phyloP scores from a whole-genome alignment of 2,329 filamentous ascomycete species.

The Calonectria montana region DNA sequence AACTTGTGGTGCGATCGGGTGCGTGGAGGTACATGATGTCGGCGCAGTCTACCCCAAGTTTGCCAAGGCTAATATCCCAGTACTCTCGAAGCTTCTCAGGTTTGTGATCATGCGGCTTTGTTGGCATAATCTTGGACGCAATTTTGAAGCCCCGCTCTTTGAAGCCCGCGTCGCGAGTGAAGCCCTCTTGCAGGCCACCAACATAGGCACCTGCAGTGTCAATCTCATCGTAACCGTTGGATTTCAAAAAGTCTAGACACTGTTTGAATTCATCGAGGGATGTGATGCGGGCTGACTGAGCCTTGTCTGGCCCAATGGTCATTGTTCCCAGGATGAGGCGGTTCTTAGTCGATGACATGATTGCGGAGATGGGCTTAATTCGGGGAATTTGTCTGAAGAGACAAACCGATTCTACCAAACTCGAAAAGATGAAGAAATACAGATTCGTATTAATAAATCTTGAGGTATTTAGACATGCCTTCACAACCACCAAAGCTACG shows the following conservation, averaged over 20 bases:
- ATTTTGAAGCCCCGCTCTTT: slow-evolving; percentile 76
- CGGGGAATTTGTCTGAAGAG: background rate
- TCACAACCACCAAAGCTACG: background rate
- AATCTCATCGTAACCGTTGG: slow-evolving; percentile 67
- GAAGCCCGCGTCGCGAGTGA: slow-evolving; percentile 72
- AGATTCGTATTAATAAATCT: background rate
- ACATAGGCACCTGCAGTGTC: slow-evolving; percentile 79
- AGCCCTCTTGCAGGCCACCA: slow-evolving; percentile 72
- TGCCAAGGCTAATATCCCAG: slow-evolving; percentile 2
- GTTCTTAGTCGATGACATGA: slow-evolving; percentile 7
- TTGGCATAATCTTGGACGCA: slow-evolving; percentile 68
- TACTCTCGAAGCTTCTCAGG: background rate
- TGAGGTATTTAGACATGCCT: background rate
- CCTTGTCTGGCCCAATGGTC: slow-evolving; percentile 16
- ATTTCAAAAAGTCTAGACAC: background rate
- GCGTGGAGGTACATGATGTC: slow-evolving; percentile 55
- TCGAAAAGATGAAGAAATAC: background rate
- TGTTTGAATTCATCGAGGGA: slow-evolving; percentile 6
- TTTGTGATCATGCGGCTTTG: slow-evolving; percentile 14
- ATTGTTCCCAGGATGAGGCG: slow-evolving; percentile 20
- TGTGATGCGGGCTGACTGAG: background rate
- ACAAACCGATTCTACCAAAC: no score
- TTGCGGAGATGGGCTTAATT: background rate
- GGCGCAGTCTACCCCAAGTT: background rate
- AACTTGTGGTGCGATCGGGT: slow-evolving; percentile 68